These are phyloP conservation scores for Coniochaeta sp. DNA, from an alignment of 2,329 filamentous ascomycete species.

Conservation along the genomic window DNA sequence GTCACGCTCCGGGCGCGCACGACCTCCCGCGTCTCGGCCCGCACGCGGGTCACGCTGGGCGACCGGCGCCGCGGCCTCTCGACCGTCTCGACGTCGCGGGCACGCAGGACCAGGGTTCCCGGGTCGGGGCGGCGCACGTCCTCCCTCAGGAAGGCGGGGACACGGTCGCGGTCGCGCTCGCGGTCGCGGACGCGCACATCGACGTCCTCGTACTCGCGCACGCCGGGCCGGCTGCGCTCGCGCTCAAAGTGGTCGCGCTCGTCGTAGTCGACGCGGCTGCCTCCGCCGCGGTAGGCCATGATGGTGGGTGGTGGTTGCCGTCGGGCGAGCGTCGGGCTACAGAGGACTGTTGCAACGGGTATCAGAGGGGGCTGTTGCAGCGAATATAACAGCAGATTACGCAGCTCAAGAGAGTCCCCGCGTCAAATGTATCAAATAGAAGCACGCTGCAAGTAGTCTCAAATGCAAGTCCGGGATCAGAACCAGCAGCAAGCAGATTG, in stretches of 20 bases:
- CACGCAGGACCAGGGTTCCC: slow-evolving; percentile 45
- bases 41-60: slow-evolving; percentile 29
- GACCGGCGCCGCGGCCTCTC: slow-evolving; percentile 39
- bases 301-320: not conserved
- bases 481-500: not conserved
- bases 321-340: not conserved
- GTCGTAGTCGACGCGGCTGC: slow-evolving; percentile 1
- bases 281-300: slow-evolving; percentile 8
- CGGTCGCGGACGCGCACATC: slow-evolving; percentile 29
- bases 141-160: slow-evolving; percentile 44
- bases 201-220: slow-evolving; percentile 30
- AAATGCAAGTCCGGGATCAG: not conserved
- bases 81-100: slow-evolving; percentile 47
- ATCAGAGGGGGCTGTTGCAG: too few species aligned
- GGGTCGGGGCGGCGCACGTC: slow-evolving; percentile 39
- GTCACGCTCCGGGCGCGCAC: slow-evolving; percentile 35
- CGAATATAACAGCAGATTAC: too few species aligned
- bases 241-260: slow-evolving; percentile 2
- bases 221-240: slow-evolving; percentile 17
- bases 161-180: slow-evolving; percentile 35
- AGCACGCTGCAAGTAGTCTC: not conserved
- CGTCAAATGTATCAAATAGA: too few species aligned
- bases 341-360: not conserved
- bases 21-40: slow-evolving; percentile 30
- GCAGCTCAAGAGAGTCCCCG: too few species aligned